A percentile compares a stretch with the other conserved stretches of the same genome.
These are phyloP conservation scores for Pseudovirgaria hyperparasitica DNA, from an alignment of 2,329 filamentous ascomycete genomes.

Conservation along the genomic window DNA sequence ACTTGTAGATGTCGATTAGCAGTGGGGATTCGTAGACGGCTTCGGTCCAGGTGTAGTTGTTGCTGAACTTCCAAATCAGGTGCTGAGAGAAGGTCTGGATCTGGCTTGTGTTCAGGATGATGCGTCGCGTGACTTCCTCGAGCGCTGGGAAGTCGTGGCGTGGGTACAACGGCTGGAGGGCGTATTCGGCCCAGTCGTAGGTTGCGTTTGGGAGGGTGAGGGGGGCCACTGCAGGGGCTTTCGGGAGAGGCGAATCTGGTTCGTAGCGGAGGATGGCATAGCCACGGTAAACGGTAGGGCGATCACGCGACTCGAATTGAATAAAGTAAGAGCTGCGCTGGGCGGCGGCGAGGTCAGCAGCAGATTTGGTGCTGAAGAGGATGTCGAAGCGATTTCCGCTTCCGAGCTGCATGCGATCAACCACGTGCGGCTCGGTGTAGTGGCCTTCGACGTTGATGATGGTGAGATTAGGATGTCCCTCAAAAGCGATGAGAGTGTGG, in stretches of 20 bases:
- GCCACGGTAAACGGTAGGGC: constrained; percentile 31
- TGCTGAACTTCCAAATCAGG: constrained; percentile 11
- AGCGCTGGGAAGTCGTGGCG: constrained; percentile 20
- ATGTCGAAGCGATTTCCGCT: constrained; percentile 49
- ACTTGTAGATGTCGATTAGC: constrained; percentile 39
- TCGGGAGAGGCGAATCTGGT: constrained; percentile 10
- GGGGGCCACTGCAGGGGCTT: constrained; percentile 10
- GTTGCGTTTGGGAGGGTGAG: constrained; percentile 18
- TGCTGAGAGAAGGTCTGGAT: constrained; percentile 8
- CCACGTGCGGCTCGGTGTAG: constrained; percentile 37
- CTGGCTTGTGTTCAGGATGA: constrained; percentile 16
- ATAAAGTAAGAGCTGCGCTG: constrained; percentile 30
- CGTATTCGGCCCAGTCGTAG: constrained; percentile 26
- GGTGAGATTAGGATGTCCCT: constrained; percentile 41
- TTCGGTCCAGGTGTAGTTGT: constrained; percentile 11
- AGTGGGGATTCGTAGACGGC: constrained; percentile 26
- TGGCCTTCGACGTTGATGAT: constrained; percentile 47
- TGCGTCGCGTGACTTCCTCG: constrained; percentile 20
- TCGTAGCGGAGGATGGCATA: constrained; percentile 39
- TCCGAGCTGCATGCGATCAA: constrained; percentile 41
- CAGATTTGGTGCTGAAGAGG: constrained; percentile 40
- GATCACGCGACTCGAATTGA: constrained; percentile 38
- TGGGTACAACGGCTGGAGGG: constrained; percentile 19
- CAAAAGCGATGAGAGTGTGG: constrained; percentile 41
- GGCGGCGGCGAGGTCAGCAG: constrained; percentile 27